These are phyloP conservation scores for Mortierella sp. DNA, from an alignment of 371 early-diverging fungal species.

Conservation along the genomic window DNA sequence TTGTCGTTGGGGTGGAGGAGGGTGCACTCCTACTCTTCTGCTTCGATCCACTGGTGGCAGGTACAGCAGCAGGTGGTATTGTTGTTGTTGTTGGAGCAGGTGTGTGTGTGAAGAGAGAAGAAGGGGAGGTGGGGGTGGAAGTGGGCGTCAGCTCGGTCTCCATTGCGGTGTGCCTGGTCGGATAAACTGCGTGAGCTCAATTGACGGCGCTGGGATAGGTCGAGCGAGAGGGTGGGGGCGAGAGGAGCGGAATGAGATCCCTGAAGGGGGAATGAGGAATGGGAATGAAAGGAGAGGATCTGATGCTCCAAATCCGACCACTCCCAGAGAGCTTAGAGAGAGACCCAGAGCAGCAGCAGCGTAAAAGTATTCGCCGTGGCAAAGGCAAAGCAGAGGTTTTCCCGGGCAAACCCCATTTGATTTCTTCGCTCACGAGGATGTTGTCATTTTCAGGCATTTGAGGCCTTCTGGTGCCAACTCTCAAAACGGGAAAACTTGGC, in stretches of 20 bases:
- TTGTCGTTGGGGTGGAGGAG: not conserved
- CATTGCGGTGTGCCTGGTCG: not conserved
- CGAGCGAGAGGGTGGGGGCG: not conserved
- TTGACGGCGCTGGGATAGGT: not conserved
- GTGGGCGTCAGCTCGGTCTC: not conserved
- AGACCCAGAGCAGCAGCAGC: too few relatives aligned
- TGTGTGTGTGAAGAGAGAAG: conserved; percentile 7
- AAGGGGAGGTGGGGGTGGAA: conserved; percentile 12
- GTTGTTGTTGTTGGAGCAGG: too few relatives aligned
- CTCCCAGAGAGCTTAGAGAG: too few relatives aligned
- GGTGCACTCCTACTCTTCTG: conserved; percentile 17
- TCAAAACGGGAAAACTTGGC: conserved; percentile 9
- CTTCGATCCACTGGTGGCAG: not conserved
- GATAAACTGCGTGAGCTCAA: not conserved
- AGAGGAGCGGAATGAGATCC: too few relatives aligned
- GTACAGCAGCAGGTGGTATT: too few relatives aligned
- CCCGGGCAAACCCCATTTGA: conserved; percentile 11
- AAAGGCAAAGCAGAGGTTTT: not conserved
- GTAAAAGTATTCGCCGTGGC: too few relatives aligned
- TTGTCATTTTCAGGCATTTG: not conserved
- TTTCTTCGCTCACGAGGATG: conserved; percentile 2
- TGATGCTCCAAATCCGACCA: too few relatives aligned
- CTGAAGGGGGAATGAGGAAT: not conserved
- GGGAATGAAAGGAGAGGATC: not conserved
- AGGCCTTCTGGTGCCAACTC: not conserved